Conservation (phyloP, 1,284 basidiomycete species). For the Ceratorhiza oryzae-sativae region DNA sequence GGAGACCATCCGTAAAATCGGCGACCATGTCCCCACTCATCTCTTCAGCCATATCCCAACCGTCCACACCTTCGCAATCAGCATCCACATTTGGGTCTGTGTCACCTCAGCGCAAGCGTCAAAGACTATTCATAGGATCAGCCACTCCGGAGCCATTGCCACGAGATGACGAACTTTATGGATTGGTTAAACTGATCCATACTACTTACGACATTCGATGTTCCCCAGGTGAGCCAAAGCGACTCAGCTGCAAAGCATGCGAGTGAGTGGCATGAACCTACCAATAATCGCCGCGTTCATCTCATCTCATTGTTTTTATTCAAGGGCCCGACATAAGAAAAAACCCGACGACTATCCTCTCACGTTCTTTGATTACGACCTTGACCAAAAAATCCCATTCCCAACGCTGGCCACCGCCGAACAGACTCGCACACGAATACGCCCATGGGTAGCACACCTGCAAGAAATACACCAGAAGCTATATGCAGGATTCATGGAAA, state of each 20-base stretch:
- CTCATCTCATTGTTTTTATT: not conserved
- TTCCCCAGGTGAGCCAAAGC: not conserved
- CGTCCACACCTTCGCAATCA: constrained; percentile 19
- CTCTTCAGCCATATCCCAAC: not conserved
- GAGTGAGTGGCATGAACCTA: not conserved
- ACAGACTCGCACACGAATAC: constrained; percentile 5
- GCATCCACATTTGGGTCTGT: not conserved
- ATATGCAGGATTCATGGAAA: constrained; percentile 11
- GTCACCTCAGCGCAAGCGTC: constrained; percentile 20
- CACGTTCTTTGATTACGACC: constrained; percentile 21
- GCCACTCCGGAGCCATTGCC: constrained; percentile 10
- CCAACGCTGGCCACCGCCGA: constrained; percentile 6
- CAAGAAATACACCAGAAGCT: constrained; percentile 17
- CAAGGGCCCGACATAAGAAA: constrained; percentile 19
- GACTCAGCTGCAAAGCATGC: constrained; percentile 22
- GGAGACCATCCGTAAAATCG: not conserved
- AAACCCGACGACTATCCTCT: not conserved
- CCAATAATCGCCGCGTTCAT: not conserved
- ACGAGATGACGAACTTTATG: constrained; percentile 14
- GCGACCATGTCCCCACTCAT: constrained; percentile 7
- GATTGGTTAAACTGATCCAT: constrained; percentile 4
- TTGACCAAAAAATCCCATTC: not conserved
- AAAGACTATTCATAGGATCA: not conserved
- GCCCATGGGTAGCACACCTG: constrained; percentile 29
- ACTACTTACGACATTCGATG: constrained; percentile 17